Conservation (phyloP, 208 protist genomes). For the Histomonas meleagridis region DNA sequence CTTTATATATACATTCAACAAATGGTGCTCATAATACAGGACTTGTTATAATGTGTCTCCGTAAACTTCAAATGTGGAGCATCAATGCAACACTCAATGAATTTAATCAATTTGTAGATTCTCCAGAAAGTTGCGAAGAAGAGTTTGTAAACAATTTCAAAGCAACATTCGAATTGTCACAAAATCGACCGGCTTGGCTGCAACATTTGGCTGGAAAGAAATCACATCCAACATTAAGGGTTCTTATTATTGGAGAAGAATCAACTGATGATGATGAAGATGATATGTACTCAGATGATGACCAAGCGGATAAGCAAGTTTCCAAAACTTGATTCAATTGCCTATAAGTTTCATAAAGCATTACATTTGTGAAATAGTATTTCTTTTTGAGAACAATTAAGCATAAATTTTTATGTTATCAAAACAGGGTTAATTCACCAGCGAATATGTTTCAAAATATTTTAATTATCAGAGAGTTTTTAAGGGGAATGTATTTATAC, state of each 20-base stretch:
- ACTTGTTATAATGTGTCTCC: not conserved
- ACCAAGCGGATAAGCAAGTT: not conserved
- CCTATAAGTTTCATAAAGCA: too few species aligned
- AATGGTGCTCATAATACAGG: constrained; percentile 5
- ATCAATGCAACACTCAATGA: not conserved
- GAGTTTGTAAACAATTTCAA: constrained; percentile 20
- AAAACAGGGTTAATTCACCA: too few species aligned
- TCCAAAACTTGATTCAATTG: not conserved
- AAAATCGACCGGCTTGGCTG: not conserved
- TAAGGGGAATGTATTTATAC: too few species aligned
- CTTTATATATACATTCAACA: not conserved
- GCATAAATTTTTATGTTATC: too few species aligned
- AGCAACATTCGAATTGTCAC: not conserved
- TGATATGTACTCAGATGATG: not conserved
- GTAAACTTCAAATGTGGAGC: constrained; percentile 31
- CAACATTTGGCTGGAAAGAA: constrained; percentile 8
- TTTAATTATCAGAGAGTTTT: too few species aligned
- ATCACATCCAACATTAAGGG: not conserved
- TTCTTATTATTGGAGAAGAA: not conserved
- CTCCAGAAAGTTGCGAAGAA: not conserved
- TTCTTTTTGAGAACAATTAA: too few species aligned
- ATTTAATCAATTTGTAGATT: not conserved
- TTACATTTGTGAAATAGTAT: too few species aligned
- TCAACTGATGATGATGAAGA: not conserved
- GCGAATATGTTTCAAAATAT: too few species aligned